Evolutionary conservation across 257 asterid species (phyloP), one percentile per base, ranked within the genome.

Genomic region (Thymus mandschuricus): DNA sequence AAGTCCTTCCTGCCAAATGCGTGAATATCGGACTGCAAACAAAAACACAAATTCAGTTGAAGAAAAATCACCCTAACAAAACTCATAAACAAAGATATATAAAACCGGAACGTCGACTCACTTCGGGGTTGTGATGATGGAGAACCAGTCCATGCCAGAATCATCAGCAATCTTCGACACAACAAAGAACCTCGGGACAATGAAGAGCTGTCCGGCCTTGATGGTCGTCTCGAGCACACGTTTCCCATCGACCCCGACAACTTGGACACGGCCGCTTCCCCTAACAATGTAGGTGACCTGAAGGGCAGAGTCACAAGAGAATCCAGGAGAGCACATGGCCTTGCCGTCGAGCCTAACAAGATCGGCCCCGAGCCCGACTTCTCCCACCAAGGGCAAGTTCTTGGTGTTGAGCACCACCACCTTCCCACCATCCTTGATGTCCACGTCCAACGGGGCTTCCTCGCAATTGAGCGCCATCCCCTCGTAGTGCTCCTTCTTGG

Each of bases 321-420:
- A 90, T 15, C 97, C 97, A 0, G 98, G 98, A 38, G 97, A 90
- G 63, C 97, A 92, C 97, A 90, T 90, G 2, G 98, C 91, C 43
- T 70, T 78, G 28, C 96, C 98, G 5, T 81, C 58, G n/a, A 92
- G 78, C 75, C 92, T 82, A 57, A 92, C 98, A 27, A 90, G 96
- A 71, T 88, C 97, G 0, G 96, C 97, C 10, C 97, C 93, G 0
- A 87, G 84, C 13, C 96, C 95, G 34, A 88, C 88, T 61, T 88
- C 92, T 0, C 95, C 97, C 3, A 90, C 96, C 81, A 90, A 80
- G 1, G 98, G 97, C 86, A 88, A 73, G 82, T 92, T 92, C 80
- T 85, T 92, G 50, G 97, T 90, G 81, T 88, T 90, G 75, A 92
- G 73, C 40, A 92, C 95, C 49, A 92, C 98, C 0, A 82, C 90